Evolutionary conservation across 331 rosid genomes (phyloP), one percentile per base, ranked within the genome.

Genomic region (Prunus yedoensis): DNA sequence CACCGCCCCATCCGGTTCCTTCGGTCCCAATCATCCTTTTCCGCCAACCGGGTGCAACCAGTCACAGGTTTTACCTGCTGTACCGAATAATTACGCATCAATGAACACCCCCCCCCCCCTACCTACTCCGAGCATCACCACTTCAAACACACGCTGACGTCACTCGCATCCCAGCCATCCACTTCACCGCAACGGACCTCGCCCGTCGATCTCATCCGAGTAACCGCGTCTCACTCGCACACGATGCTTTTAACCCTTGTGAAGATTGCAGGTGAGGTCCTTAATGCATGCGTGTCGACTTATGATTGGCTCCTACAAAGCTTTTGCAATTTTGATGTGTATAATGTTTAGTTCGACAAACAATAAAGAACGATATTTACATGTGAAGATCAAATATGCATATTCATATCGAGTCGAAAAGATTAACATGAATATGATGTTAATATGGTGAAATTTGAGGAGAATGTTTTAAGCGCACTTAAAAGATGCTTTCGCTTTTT

Each of bases 1-100:
- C 1, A 75, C 84, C 66, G 25, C 4, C 0, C 70, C 1, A 10
- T 4, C 76, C 79, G 49, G 78, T 75, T 73, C 23, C 71, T 15
- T 8, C 2, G 1, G 21, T 15, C 15, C 0, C 64, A 7, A 4
- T 49, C 73, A 5, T 4, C 8, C 0, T 2, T 14, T 11, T 3
- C 16, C 1, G 2, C n/a, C 61, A n/a, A 82, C 84, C 45, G 82
- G 71, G 57, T 78, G 41, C 79, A 45, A 21, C 83, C 79, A 70
- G 86, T 87, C 74, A 57, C 59, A 30, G 25, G 28, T 41, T 65
- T 66, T 10, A 38, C 83, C 27, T 11, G 21, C 32, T 53, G 56
- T 16, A 15, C 52, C 0, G 47, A 56, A 54, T 46, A 64, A 72
- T 67, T 38, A 74, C 35, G 70, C 25, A 66, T 71, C 64, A 18